Base-by-base conservation (phyloP, 192 early-diverging fungal species). In the Backusella circina region DNA sequence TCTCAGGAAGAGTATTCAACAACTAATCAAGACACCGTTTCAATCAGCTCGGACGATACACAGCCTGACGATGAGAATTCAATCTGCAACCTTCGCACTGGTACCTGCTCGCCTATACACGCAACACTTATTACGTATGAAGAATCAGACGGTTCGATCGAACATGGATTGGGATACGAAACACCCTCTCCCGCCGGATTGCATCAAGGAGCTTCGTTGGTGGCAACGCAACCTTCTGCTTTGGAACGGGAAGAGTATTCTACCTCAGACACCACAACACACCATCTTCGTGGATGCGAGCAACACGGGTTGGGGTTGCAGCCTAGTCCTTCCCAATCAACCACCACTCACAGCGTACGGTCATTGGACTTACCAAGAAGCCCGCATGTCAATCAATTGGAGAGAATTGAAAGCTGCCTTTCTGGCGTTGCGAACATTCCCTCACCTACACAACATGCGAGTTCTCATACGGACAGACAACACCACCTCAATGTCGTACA, bases 221-320 rank as follows among this genome's bases (percentile, higher is more conserved):
- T 73, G 72, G 36, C 0, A 28, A 8, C 36, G 8, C 36, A 51
- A 66, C 51, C 35, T 82, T 23, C 0, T 5, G n/a, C 0, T 39
- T 0, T 65, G 75, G 77, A 83, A 79, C 66, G 82, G 75, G 5
- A 51, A 1, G 2, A 72, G 37, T 50, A 70, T 72, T 47, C 51
- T 83, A 5, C 73, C 51, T 23, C 33, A 68, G 1, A 33, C 70
- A 10, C 35, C 78, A 36, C 12, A 76, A n/a, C 8, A 75, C n/a
- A n/a, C n/a, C n/a, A n/a, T n/a, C n/a, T n/a, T n/a, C n/a, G 76
- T 78, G 21, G 81, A 79, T 30, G 74, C 71, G 18, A 76, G 70
- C 61, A 70, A 71, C 37, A 21, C n/a, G 8, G 74, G 74, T 28
- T 79, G 81, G 77, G 77, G 76, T 0, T 66, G 74, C 21, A 72